These are phyloP conservation scores for Cephalotrichum gorgonifer DNA, from an alignment of 2,329 filamentous ascomycete species.

Conservation along the genomic window DNA sequence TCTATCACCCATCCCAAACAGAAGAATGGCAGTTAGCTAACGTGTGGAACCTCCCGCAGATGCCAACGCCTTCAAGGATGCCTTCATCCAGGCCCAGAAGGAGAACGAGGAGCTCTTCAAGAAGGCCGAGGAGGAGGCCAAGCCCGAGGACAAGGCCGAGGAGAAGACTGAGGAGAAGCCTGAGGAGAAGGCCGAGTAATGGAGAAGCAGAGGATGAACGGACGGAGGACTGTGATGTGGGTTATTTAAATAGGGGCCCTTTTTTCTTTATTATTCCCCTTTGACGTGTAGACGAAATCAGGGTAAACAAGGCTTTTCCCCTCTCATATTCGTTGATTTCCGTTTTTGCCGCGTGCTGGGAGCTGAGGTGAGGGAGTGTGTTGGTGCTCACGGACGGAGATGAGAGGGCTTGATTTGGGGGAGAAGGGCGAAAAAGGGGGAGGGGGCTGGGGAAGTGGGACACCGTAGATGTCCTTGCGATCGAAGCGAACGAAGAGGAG, in stretches of 20 bases:
- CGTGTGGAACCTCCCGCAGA: conserved; percentile 43
- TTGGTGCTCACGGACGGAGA: no score
- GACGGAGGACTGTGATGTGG: neutral
- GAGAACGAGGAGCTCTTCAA: conserved; percentile 85
- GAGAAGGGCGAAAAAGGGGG: no score
- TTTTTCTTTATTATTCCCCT: neutral
- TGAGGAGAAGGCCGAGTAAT: neutral
- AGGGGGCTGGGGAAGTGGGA: no score
- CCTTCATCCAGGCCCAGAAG: conserved; percentile 92
- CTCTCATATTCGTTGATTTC: neutral
- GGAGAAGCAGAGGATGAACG: neutral
- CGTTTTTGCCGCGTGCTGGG: no score
- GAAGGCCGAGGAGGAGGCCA: conserved; percentile 24
- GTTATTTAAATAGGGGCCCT: neutral
- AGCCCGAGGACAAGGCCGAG: neutral
- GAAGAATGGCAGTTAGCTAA: neutral
- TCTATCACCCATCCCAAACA: conserved; percentile 1
- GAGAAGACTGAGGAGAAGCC: conserved; percentile 1
- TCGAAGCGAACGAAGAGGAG: no score
- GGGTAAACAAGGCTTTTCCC: no score
- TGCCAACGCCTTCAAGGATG: conserved; percentile 94
- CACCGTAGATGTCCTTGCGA: no score
- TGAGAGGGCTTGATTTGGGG: no score
- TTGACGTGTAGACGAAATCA: neutral
- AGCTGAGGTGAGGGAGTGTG: no score